Evolutionary conservation across 495 filamentous ascomycete species (phyloP), one percentile per base, ranked within the genome.

Genomic region (Hypoxylon perforatum): DNA sequence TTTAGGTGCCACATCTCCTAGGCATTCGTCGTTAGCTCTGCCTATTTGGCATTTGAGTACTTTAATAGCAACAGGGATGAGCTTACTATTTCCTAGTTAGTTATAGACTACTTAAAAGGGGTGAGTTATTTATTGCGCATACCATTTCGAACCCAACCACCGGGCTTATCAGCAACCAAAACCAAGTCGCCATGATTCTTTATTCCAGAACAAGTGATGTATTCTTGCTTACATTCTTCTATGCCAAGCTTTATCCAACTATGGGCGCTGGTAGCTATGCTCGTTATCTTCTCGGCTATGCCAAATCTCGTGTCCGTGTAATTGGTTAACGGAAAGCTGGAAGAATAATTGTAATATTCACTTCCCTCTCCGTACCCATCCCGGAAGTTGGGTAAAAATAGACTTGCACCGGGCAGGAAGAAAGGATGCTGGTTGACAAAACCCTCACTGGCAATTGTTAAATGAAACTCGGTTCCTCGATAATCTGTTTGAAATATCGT

Each of bases 391-490:
- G n/a, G n/a, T n/a, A n/a, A n/a, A n/a, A 53, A 18, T 18, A 72
- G 25, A 10, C 61, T 33, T 30, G 56, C 61, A 25, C 69, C 69
- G 5, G 69, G 69, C 11, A 61, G 51, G 12, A 55, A 65, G 33
- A 42, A 72, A 0, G 46, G 1, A 0, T 35, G 61, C 4, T 75
- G 72, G 17, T 67, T 63, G 17, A 73, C 8, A 57, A 81, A 81
- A 4, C 75, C 62, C 35, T 75, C 62, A 4, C 73, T 66, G 14
- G 75, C 79, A 19, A 72, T 61, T 2, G 73, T 75, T 14, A 78
- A 28, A 36, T 71, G 60, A 54, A 81, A 84, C 23, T 79, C 70
- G 30, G 80, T 76, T 10, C 76, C 71, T 35, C 69, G 72, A 78
- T 56, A 42, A 23, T 69, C 65, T 0, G 61, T 63, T 25, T 68